Evolutionary conservation across 2,329 filamentous ascomycete genomes (phyloP).

Genomic region (Zarea fungicola): DNA sequence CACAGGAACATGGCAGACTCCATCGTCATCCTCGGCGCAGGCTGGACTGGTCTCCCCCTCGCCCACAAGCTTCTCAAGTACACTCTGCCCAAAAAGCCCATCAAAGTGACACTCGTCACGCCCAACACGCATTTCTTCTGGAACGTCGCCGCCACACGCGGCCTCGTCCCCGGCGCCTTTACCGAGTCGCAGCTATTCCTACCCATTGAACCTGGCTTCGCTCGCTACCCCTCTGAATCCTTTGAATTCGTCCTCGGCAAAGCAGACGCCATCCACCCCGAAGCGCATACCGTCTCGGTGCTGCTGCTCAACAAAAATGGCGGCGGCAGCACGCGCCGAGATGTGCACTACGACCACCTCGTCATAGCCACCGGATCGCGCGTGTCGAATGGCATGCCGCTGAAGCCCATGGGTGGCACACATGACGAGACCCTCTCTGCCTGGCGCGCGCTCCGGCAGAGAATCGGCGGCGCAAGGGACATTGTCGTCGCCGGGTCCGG

Average conservation of each 20-base stretch:
- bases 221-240: slow-evolving; percentile 36
- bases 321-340: slow-evolving; percentile 24
- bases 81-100: slow-evolving; percentile 34
- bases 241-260: slow-evolving; percentile 47
- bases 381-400: slow-evolving; percentile 34
- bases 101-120: slow-evolving; percentile 49
- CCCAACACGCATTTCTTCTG: slow-evolving; percentile 51
- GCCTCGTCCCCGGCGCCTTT: slow-evolving; percentile 44
- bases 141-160: slow-evolving; percentile 52
- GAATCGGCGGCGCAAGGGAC: slow-evolving; percentile 21
- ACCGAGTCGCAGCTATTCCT: slow-evolving; percentile 42
- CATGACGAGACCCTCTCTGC: slow-evolving; percentile 36
- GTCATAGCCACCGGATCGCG: slow-evolving; percentile 51
- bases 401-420: slow-evolving; percentile 42
- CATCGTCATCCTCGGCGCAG: slow-evolving; percentile 48
- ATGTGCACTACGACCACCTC: slow-evolving; percentile 44
- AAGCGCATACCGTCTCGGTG: slow-evolving; percentile 34
- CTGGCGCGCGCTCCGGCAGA: slow-evolving; percentile 27
- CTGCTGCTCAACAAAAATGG: no score
- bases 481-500: slow-evolving; percentile 36
- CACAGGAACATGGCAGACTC: slow-evolving; percentile 39
- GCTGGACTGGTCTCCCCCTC: slow-evolving; percentile 45
- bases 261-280: slow-evolving; percentile 31
- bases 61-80: slow-evolving; percentile 49
- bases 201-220: slow-evolving; percentile 41